Base-by-base conservation (phyloP, 257 asterid genomes). In the Ocimum tenuiflorum region DNA sequence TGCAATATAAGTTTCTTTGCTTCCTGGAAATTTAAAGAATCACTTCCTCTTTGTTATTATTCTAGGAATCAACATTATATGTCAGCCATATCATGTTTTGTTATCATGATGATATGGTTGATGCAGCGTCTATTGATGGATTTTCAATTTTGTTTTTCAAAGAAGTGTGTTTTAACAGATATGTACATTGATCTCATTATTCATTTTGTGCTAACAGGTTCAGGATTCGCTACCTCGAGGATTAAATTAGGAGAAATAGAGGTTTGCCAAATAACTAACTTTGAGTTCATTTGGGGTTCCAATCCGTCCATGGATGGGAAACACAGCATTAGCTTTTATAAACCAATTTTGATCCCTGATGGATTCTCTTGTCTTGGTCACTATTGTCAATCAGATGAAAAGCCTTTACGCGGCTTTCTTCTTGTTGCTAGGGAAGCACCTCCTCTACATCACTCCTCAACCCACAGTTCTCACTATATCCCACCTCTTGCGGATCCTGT, bases 201-300 rank as follows among this genome's bases (percentile, higher is more conserved):
- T 68, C 23, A 24, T n/a, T 52, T 41, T 48, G 11, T 58, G 23
- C 63, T 74, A 48, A 65, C 84, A 84, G 94, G 88, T 70, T 63
- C 91, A 43, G 96, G 96, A 59, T 92, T 92, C 64, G 84, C 90
- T 27, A 74, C 75, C 43, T 75, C 82, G 6, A 78, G 13, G 31
- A 86, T 92, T 47, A 74, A 49, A 13, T 75, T 92, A 74, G 97
- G 99, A 58, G 96, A 84, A 61, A 8, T 92, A 65, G 95, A 89
- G 80, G 95, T 92, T 64, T 67, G 74, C 67, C 77, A 87, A 65
- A 63, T 89, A 60, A 81, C 81, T 33, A 78, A 78, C 48, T 83
- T 89, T 42, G 85, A 86, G 63, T 84, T 79, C 42, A 64, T 89
- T 27, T 89, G 95, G 89, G 84, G 88, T 18, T 81, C 82, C 79